Evolutionary conservation across 2,329 filamentous ascomycete genomes (phyloP).

Genomic region (Cladophialophora psammophila): DNA sequence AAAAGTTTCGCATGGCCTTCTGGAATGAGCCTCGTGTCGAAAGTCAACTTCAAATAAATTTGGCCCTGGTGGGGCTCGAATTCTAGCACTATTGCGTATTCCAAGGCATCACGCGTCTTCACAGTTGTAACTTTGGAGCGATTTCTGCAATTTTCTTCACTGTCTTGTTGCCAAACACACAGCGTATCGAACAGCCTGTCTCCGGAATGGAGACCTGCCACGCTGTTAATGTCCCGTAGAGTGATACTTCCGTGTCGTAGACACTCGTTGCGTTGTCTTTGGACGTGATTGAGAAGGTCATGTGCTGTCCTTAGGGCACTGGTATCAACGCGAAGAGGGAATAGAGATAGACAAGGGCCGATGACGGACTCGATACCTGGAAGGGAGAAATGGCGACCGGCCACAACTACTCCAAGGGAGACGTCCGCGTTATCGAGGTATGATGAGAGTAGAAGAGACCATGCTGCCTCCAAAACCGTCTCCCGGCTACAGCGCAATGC

Average conservation of each 20-base stretch:
- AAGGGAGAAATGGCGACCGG: slow-evolving; percentile 78
- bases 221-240: slow-evolving; percentile 72
- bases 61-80: slow-evolving; percentile 66
- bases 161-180: slow-evolving; percentile 84
- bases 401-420: slow-evolving; percentile 79
- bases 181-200: slow-evolving; percentile 76
- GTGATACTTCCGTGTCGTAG: slow-evolving; percentile 70
- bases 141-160: slow-evolving; percentile 50
- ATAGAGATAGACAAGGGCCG: slow-evolving; percentile 79
- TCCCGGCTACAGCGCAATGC: slow-evolving; percentile 66
- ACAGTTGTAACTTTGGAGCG: slow-evolving; percentile 60
- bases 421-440: slow-evolving; percentile 72
- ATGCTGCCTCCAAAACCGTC: slow-evolving; percentile 76
- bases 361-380: slow-evolving; percentile 73
- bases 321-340: slow-evolving; percentile 74
- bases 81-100: slow-evolving; percentile 79
- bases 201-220: slow-evolving; percentile 62
- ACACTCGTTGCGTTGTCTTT: slow-evolving; percentile 69
- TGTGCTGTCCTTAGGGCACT: slow-evolving; percentile 58
- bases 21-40: slow-evolving; percentile 62
- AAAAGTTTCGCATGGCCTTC: slow-evolving; percentile 64
- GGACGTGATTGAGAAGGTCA: slow-evolving; percentile 70
- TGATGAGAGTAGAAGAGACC: slow-evolving; percentile 69
- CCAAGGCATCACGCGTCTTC: slow-evolving; percentile 72
- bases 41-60: slow-evolving; percentile 64